Conservation (phyloP, 1,284 basidiomycete species). For the Boletus sp. region DNA sequence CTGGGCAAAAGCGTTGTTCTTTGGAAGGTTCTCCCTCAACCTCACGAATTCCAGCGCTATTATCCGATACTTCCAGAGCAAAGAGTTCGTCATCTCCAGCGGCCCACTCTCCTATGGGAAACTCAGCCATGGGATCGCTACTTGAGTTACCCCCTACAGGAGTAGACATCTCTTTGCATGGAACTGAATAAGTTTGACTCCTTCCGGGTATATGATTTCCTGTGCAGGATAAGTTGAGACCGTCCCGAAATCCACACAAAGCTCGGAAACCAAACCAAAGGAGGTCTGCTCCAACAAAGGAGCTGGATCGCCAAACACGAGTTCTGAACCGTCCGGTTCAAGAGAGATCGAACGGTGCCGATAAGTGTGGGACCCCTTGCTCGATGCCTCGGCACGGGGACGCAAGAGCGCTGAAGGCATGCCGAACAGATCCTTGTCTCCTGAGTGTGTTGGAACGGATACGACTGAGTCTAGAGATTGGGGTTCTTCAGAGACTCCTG, state of each 20-base stretch:
- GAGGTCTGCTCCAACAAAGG: constrained; percentile 12
- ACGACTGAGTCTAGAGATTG: neutral
- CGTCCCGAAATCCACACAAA: neutral
- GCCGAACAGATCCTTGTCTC: constrained; percentile 27
- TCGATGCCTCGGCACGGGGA: neutral
- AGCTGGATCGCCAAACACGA: constrained; percentile 20
- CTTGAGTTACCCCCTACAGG: neutral
- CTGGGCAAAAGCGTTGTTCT: constrained; percentile 32
- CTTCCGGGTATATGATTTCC: constrained; percentile 1
- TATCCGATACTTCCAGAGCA: constrained; percentile 26
- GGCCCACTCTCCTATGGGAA: constrained; percentile 47
- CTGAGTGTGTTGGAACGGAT: constrained; percentile 6
- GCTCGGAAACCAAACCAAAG: constrained; percentile 11
- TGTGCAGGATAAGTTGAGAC: constrained; percentile 6
- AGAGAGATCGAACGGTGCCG: neutral
- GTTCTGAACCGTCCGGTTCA: constrained; percentile 7
- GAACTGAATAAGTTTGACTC: neutral
- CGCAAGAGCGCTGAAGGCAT: constrained; percentile 28
- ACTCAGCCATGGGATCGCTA: constrained; percentile 11
- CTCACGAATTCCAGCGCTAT: constrained; percentile 22
- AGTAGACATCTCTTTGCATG: neutral
- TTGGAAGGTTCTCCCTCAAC: neutral
- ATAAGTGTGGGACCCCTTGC: neutral
- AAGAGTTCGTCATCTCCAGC: constrained; percentile 58
- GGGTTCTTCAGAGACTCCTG: neutral